phyloP scores from a whole-genome alignment of 192 early-diverging fungal species.

The Umbelopsis sp. region DNA sequence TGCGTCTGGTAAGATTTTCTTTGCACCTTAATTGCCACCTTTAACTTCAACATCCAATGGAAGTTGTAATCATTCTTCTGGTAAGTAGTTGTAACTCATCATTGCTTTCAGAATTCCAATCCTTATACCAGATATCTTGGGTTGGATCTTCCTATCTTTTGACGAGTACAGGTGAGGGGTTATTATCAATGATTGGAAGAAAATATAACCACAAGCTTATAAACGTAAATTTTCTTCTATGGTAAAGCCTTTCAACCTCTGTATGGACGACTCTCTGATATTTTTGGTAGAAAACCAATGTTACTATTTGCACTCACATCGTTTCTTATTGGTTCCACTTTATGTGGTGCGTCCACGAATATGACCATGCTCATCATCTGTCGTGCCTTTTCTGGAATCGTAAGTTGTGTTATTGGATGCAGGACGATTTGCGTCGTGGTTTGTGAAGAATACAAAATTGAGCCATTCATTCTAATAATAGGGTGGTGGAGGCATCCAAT shows the following conservation, averaged over 20 bases:
- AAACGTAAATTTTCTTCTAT: not conserved
- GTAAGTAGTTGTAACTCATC: not conserved
- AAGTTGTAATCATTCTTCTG: no score
- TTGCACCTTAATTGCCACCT: not conserved
- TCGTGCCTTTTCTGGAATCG: conserved; percentile 75
- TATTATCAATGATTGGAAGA: not conserved
- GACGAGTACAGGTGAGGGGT: conserved; percentile 53
- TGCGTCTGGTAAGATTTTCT: not conserved
- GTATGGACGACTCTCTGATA: conserved; percentile 75
- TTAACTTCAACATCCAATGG: no score
- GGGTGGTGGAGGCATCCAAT: conserved; percentile 11
- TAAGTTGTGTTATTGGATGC: conserved; percentile 23
- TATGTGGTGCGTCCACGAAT: conserved; percentile 60
- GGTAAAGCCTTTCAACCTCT: conserved; percentile 59
- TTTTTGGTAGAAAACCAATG: conserved; percentile 71
- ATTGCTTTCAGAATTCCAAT: not conserved
- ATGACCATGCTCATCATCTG: conserved; percentile 66
- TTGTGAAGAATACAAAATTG: not conserved
- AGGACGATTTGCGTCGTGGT: no score
- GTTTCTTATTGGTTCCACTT: conserved; percentile 69
- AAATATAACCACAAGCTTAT: not conserved
- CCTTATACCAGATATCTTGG: conserved; percentile 30
- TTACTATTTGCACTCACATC: conserved; percentile 62
- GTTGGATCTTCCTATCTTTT: conserved; percentile 73
- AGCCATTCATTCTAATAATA: not conserved